Base-by-base conservation (phyloP, 129 eudicot genomes). In the Flaveria linearis region DNA sequence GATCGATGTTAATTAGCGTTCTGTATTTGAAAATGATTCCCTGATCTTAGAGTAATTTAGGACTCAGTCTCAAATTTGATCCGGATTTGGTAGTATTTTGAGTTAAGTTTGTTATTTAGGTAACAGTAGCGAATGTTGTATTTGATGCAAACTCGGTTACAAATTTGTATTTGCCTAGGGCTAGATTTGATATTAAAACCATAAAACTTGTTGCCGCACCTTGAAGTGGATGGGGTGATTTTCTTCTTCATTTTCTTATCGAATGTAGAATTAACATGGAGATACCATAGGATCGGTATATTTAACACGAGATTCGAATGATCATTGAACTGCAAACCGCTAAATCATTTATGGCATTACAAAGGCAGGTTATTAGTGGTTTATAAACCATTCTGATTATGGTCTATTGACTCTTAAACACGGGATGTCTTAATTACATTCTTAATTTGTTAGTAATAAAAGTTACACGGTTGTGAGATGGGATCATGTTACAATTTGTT, bases 41-140 rank as follows among this genome's bases (percentile, higher is more conserved):
- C 63, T 33, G 80, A 76, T 76, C 52, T 49, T 49, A 26, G 42
- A 55, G 20, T 69, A 8, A 16, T 11, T 62, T 14, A 62, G 68
- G 68, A 33, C 68, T 62, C 28, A 11, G 68, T 15, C 68, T 62
- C 42, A 22, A 36, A 20, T 45, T 25, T 57, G 60, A 8, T 78
- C 62, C n/a, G 47, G 8, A 45, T 56, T 23, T 60, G 39, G 4
- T 60, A 12, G 10, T 9, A 5, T 55, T 11, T 67, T 9, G 42
- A 33, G 64, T 42, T 67, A 42, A 33, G 9, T 62, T n/a, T 47
- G 33, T 16, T 26, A 25, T 17, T 46, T 2, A 10, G 49, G 51
- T 10, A 55, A 70, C 43, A 8, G 47, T 9, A 11, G 66, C 72
- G 25, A 61, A 58, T 50, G 52, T 36, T 68, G 30, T 28, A 49